Percentiles rank a stretch among this genome's conserved stretches.
These are phyloP conservation scores for Persicaria tinctoria DNA, from an alignment of 148 eudicot genomes.

Conservation along the genomic window DNA sequence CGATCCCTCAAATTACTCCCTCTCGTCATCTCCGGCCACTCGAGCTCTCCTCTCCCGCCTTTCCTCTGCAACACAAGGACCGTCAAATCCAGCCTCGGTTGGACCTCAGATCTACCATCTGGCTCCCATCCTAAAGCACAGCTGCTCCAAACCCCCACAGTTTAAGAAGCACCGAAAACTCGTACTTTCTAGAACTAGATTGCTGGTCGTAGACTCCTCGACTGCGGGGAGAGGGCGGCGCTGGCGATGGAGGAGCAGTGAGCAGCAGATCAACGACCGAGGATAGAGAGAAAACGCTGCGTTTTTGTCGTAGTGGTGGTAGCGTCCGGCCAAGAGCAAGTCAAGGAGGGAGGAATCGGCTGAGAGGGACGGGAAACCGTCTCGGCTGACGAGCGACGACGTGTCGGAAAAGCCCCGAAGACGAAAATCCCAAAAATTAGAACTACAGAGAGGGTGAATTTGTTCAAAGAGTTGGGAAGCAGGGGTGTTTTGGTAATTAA, in stretches of 20 bases:
- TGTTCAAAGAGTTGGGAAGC: neutral
- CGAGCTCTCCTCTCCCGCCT: neutral
- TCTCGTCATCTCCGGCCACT: conserved; percentile 1
- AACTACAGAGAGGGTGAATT: neutral
- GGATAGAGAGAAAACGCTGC: conserved; percentile 1
- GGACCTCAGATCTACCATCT: conserved; percentile 9
- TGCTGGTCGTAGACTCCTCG: neutral
- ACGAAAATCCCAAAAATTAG: neutral
- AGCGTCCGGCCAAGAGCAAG: neutral
- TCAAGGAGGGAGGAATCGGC: conserved; percentile 6
- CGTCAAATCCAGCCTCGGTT: conserved; percentile 4
- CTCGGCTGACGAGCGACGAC: conserved; percentile 11
- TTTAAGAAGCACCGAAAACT: neutral
- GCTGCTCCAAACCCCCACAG: neutral
- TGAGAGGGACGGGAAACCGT: conserved; percentile 8
- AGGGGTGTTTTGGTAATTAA: neutral
- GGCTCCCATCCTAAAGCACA: neutral
- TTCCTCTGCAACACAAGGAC: neutral
- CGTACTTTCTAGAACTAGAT: conserved; percentile 6
- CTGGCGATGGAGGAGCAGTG: conserved; percentile 2
- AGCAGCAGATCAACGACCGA: neutral
- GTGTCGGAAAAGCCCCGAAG: conserved; percentile 9
- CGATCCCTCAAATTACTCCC: conserved; percentile 22
- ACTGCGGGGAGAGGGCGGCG: conserved; percentile 9
- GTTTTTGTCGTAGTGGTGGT: neutral